These are phyloP conservation scores for Fusarium sarcochroum DNA, from an alignment of 2,329 filamentous ascomycete genomes.

Conservation along the genomic window DNA sequence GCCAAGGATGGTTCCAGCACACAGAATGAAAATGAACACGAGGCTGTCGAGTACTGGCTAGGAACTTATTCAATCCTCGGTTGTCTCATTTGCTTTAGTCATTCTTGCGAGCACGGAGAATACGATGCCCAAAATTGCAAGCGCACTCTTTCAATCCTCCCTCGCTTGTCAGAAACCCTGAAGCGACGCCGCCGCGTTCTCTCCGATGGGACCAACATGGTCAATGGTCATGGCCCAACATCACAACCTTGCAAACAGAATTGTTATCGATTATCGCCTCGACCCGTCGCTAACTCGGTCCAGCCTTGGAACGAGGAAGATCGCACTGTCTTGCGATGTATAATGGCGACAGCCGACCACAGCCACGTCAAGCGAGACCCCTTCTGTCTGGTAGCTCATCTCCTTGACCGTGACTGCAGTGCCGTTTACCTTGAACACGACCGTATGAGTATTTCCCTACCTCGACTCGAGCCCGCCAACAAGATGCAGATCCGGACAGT, in stretches of 20 bases:
- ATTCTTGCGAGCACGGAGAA: constrained; percentile 73
- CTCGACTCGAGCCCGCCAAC: constrained; percentile 46
- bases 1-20: constrained; percentile 60
- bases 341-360: constrained; percentile 59
- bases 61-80: constrained; percentile 69
- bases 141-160: constrained; percentile 65
- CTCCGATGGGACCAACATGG: constrained; percentile 4
- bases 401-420: constrained; percentile 66
- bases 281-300: constrained; percentile 5
- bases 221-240: constrained; percentile 31
- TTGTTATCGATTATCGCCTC: constrained; percentile 57
- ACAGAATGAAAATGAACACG: constrained; percentile 55
- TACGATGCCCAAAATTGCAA: constrained; percentile 68
- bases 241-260: constrained; percentile 55
- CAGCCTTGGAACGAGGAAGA: constrained; percentile 65
- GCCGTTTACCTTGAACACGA: constrained; percentile 60
- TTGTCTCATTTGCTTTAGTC: constrained; percentile 71
- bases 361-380: constrained; percentile 59
- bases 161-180: constrained; percentile 53
- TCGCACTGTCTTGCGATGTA: constrained; percentile 61
- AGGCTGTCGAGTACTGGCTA: constrained; percentile 62
- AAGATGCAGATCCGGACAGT: constrained; percentile 60
- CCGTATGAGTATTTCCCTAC: constrained; percentile 44
- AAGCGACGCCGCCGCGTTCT: constrained; percentile 45
- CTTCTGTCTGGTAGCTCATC: constrained; percentile 65